A percentile compares a stretch with the other conserved stretches of the same genome.
phyloP scores from a whole-genome alignment of 2,329 filamentous ascomycete genomes.

The Mollisia scopiformis region DNA sequence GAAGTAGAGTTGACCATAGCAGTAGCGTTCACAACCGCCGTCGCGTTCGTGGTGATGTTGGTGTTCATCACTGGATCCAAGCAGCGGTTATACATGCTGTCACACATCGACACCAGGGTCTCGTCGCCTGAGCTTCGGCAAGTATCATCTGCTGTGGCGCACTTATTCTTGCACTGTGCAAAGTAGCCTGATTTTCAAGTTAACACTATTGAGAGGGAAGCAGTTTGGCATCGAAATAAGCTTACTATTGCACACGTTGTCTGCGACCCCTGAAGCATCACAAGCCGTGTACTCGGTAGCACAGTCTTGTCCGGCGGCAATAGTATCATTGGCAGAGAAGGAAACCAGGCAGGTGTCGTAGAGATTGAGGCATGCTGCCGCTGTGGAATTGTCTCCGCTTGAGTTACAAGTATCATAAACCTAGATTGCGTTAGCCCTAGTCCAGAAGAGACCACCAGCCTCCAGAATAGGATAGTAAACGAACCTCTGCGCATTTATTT shows the following conservation, averaged over 20 bases:
- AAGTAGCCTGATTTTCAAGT: too few species aligned
- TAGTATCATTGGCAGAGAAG: constrained; percentile 14
- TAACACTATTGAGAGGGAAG: too few species aligned
- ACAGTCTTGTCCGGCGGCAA: constrained; percentile 10
- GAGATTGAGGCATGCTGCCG: constrained; percentile 10
- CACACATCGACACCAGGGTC: constrained; percentile 8
- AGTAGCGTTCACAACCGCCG: neutral
- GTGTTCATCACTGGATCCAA: constrained; percentile 2
- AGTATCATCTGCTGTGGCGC: constrained; percentile 8
- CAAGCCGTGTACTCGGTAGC: constrained; percentile 13
- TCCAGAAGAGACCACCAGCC: too few species aligned
- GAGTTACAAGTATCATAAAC: constrained; percentile 17
- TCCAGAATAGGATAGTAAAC: too few species aligned
- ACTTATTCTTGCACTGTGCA: constrained; percentile 19
- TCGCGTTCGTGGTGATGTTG: constrained; percentile 8
- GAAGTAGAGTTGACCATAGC: neutral
- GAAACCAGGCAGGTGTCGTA: constrained; percentile 20
- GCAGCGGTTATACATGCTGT: constrained; percentile 12
- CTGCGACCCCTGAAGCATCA: constrained; percentile 2
- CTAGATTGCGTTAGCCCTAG: too few species aligned
- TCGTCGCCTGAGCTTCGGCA: constrained; percentile 10
- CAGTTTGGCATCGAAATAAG: too few species aligned
- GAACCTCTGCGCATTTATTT: constrained; percentile 17
- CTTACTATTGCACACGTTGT: constrained; percentile 16
- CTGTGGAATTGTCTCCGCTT: constrained; percentile 10